Percentiles rank a stretch among this genome's conserved stretches.
These are phyloP conservation scores for Megacollybia marginata DNA, from an alignment of 768 basidiomycete genomes.

Conservation along the genomic window DNA sequence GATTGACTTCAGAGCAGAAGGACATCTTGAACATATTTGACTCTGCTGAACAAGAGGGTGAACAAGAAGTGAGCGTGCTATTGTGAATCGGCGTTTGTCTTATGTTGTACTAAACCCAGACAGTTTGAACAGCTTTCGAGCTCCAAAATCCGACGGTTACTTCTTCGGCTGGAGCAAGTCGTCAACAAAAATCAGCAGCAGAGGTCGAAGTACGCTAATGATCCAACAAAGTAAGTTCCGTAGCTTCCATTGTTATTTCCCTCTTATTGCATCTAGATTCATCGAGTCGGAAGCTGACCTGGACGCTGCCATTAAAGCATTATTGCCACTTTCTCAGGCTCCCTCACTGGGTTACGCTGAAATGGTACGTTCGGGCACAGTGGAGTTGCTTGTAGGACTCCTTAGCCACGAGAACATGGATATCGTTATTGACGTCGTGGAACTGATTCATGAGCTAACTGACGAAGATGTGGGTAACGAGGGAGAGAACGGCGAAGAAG, in stretches of 20 bases:
- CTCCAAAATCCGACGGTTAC: slow-evolving; percentile 60
- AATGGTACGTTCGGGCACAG: slow-evolving; percentile 67
- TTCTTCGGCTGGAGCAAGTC: slow-evolving; percentile 80
- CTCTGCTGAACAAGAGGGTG: slow-evolving; percentile 49
- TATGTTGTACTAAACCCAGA: slow-evolving; percentile 14
- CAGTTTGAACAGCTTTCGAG: slow-evolving; percentile 65
- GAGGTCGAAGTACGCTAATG: slow-evolving; percentile 89
- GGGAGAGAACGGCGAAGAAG: slow-evolving; percentile 57
- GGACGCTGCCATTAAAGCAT: slow-evolving; percentile 75
- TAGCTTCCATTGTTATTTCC: slow-evolving; percentile 3
- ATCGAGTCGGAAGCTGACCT: slow-evolving; percentile 98
- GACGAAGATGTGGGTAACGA: slow-evolving; percentile 93
- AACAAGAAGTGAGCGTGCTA: slow-evolving; percentile 55
- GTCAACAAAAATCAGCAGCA: slow-evolving; percentile 95
- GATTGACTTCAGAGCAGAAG: slow-evolving; percentile 88
- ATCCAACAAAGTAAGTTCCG: slow-evolving; percentile 71
- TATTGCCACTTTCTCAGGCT: slow-evolving; percentile 84
- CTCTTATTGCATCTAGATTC: slow-evolving; percentile 49
- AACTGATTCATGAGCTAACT: slow-evolving; percentile 88
- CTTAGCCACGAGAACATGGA: slow-evolving; percentile 95
- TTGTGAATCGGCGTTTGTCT: slow-evolving; percentile 4
- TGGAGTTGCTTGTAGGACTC: slow-evolving; percentile 70
- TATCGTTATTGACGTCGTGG: slow-evolving; percentile 93
- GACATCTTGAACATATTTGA: slow-evolving; percentile 96
- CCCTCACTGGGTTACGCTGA: slow-evolving; percentile 85